A percentile compares a stretch with the other conserved stretches of the same genome.
Evolutionary conservation across 345 rosid genomes (phyloP).

Genomic region (Bruguiera parviflora): DNA sequence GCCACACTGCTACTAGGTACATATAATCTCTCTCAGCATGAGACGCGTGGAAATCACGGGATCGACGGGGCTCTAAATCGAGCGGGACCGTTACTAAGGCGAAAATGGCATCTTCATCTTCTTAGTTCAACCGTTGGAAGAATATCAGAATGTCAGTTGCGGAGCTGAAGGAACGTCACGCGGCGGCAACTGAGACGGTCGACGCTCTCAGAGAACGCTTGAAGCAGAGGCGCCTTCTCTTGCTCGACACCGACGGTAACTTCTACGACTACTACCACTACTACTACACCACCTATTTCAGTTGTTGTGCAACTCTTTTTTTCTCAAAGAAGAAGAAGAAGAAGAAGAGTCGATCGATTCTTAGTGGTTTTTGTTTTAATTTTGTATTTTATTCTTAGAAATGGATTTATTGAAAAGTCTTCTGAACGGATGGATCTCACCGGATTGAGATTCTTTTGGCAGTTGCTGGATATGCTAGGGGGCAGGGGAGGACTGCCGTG

Average conservation of each 20-base stretch:
- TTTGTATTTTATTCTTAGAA: constrained; percentile 21
- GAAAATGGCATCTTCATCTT: too few relatives aligned
- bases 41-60: too few relatives aligned
- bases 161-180: constrained; percentile 88
- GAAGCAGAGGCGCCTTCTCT: constrained; percentile 73
- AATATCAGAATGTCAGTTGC: constrained; percentile 56
- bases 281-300: background rate
- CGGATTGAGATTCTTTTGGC: constrained; percentile 15
- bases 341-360: background rate
- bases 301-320: background rate
- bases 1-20: too few relatives aligned
- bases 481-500: constrained; percentile 64
- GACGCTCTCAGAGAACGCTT: constrained; percentile 62
- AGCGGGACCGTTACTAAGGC: too few relatives aligned
- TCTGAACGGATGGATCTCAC: constrained; percentile 15
- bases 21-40: too few relatives aligned
- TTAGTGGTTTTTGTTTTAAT: background rate
- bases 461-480: constrained; percentile 69
- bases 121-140: too few relatives aligned
- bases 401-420: background rate
- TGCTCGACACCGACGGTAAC: constrained; percentile 74
- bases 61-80: too few relatives aligned
- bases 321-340: background rate
- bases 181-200: constrained; percentile 58
- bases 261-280: background rate